Base-by-base conservation (phyloP, 2,329 filamentous ascomycete species). In the Aspergillus candidus region DNA sequence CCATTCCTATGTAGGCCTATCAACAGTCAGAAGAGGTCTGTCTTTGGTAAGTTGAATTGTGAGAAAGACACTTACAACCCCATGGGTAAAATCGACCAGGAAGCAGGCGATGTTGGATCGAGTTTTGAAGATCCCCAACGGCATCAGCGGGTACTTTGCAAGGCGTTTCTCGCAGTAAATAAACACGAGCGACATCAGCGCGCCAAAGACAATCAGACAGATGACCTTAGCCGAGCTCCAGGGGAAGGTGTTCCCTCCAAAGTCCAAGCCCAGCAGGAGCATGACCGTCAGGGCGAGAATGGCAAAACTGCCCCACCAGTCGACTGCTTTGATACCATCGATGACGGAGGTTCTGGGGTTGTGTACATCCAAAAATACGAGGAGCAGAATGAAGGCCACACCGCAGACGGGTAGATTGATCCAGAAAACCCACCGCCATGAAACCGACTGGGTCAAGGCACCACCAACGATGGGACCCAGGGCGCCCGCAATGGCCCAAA, bases 101-200 rank as follows among this genome's bases (percentile, higher is more conserved):
- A 84, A 72, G 4, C 73, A 70, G 1, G 82, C 82, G 10, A 79
- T 59, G 43, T 79, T 82, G 1, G 80, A 78, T 29, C 65, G 56
- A 12, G 71, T 67, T 2, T 64, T 65, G 63, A 87, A 85, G 0
- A 88, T 67, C 3, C 69, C 69, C 43, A 86, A 65, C 0, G 84
- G 85, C 53, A 88, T 82, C n/a, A 89, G 67, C 0, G 85, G 84
- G 53, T 82, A 78, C 42, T 72, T 71, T 3, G 83, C 83, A 7
- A 86, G 56, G 41, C 74, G 74, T 61, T 75, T 77, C 63, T 89
- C 84, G 52, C 78, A 77, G 49, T 80, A 64, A 34, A 84, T 58
- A 56, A 88, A 79, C 0, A 72, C 59, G 29, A 70, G 59, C 4
- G 71, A 67, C 65, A 75, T 72, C 3, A 72, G 40, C 6, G 60